phyloP scores from a whole-genome alignment of 2,329 filamentous ascomycete genomes.

The Daldinia eschscholtzii region DNA sequence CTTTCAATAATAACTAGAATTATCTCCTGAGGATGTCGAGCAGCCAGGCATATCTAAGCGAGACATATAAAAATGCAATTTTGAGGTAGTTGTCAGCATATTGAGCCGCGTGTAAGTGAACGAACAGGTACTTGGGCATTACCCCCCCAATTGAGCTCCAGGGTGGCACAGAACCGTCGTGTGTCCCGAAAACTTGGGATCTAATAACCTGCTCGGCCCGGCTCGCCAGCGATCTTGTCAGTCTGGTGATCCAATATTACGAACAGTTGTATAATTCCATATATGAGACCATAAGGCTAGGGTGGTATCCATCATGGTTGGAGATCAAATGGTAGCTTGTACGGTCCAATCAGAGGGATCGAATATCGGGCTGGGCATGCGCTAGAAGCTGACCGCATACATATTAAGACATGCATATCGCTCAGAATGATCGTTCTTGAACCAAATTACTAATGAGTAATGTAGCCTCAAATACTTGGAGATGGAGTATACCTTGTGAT shows the following conservation, averaged over 20 bases:
- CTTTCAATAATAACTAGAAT: background rate
- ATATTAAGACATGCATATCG: background rate
- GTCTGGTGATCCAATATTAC: constrained; percentile 14
- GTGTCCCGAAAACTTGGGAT: constrained; percentile 1
- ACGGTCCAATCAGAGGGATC: background rate
- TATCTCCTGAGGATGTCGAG: background rate
- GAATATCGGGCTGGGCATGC: background rate
- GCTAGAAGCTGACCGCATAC: constrained; percentile 10
- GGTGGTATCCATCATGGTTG: constrained; percentile 7
- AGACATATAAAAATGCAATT: background rate
- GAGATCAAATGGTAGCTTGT: constrained; percentile 2
- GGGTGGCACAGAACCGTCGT: background rate
- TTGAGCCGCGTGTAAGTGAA: background rate
- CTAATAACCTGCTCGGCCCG: background rate
- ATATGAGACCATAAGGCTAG: constrained; percentile 9
- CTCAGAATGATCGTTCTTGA: too few relatives aligned
- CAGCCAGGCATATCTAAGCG: background rate
- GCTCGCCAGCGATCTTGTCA: constrained; percentile 1
- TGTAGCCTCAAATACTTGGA: background rate
- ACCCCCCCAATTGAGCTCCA: background rate
- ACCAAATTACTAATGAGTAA: background rate
- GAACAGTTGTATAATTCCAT: background rate
- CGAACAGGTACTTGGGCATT: background rate
- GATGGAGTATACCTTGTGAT: background rate
- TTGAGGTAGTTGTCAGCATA: background rate